phyloP scores from a whole-genome alignment of 495 filamentous ascomycete species.

The Talaromyces wortmannii region DNA sequence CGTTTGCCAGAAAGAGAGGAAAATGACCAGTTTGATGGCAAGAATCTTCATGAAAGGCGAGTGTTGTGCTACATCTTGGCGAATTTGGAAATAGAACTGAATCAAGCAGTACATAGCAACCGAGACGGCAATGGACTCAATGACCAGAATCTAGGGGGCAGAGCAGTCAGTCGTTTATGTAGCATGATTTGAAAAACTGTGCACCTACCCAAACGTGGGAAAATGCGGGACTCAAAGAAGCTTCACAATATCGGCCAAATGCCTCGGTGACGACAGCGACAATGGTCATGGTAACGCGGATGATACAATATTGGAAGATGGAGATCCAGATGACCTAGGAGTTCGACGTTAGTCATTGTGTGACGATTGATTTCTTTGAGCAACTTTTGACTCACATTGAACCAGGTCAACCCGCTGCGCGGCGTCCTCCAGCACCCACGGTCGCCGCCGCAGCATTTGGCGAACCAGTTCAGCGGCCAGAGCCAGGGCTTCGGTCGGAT shows the following conservation, averaged over 20 bases:
- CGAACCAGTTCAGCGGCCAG: constrained; percentile 54
- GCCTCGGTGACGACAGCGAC: constrained; percentile 69
- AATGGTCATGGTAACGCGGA: constrained; percentile 78
- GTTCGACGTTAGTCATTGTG: background rate
- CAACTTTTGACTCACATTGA: constrained; percentile 50
- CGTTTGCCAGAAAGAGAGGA: constrained; percentile 90
- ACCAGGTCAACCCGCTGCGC: constrained; percentile 84
- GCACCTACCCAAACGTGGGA: constrained; percentile 72
- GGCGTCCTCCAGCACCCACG: constrained; percentile 66
- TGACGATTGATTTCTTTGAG: background rate
- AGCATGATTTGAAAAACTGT: background rate
- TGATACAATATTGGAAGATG: constrained; percentile 87
- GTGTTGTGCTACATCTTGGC: constrained; percentile 59
- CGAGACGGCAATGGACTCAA: constrained; percentile 67
- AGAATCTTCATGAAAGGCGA: constrained; percentile 73
- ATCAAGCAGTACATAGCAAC: constrained; percentile 92
- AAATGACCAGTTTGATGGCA: constrained; percentile 91
- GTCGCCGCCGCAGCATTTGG: constrained; percentile 59
- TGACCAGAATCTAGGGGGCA: constrained; percentile 47
- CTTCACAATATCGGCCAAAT: constrained; percentile 67
- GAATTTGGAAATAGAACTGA: constrained; percentile 80
- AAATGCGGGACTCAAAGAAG: constrained; percentile 69
- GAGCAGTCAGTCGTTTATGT: constrained; percentile 9
- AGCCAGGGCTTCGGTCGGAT: constrained; percentile 50
- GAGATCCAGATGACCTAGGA: constrained; percentile 71